A percentile compares a stretch with the other conserved stretches of the same genome.
Conservation (phyloP, 495 filamentous ascomycete species). For the Mytilinidion resinicola region DNA sequence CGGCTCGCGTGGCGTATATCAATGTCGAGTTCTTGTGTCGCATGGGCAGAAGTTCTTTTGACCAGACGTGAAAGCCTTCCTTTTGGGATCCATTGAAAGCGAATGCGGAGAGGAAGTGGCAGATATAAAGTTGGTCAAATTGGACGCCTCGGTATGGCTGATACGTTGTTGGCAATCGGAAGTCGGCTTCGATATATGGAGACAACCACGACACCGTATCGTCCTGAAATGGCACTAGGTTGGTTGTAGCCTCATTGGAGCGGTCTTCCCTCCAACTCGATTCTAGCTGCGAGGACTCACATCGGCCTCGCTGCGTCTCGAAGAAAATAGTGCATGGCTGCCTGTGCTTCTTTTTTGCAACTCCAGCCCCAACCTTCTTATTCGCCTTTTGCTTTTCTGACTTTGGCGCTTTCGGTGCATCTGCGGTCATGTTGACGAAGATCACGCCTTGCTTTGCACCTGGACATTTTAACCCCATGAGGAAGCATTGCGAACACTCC, state of each 20-base stretch:
- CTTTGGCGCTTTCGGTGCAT: background rate
- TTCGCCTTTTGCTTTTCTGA: background rate
- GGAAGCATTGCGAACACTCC: background rate
- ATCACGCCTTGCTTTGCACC: background rate
- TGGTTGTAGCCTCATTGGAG: too few relatives aligned
- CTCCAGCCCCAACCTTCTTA: background rate
- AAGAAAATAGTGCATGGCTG: too few relatives aligned
- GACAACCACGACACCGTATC: too few relatives aligned
- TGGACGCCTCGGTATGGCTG: background rate
- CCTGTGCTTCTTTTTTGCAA: too few relatives aligned
- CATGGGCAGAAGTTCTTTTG: background rate
- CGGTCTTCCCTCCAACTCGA: too few relatives aligned
- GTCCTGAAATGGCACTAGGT: too few relatives aligned
- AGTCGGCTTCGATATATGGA: background rate
- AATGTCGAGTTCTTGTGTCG: background rate
- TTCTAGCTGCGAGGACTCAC: too few relatives aligned
- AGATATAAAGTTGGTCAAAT: background rate
- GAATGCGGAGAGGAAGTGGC: background rate
- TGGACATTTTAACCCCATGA: background rate
- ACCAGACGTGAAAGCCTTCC: background rate
- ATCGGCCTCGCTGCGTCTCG: too few relatives aligned
- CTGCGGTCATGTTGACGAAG: background rate
- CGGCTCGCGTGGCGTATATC: background rate
- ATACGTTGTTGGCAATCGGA: background rate
- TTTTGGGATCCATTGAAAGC: background rate